Evolutionary conservation across 495 filamentous ascomycete species (phyloP).

Genomic region (Penicillium coprophilum): DNA sequence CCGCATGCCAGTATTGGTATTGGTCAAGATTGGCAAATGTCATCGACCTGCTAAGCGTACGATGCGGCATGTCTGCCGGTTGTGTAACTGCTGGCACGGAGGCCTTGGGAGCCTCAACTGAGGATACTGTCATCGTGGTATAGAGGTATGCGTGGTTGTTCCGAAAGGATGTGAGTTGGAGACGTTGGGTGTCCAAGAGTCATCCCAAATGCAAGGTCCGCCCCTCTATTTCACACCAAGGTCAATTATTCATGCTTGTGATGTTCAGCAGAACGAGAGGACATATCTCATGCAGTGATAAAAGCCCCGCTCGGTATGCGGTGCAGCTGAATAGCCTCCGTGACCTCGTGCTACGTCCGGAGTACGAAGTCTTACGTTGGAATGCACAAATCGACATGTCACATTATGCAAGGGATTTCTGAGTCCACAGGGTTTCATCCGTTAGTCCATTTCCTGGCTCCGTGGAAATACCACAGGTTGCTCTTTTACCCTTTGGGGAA

Average conservation of each 20-base stretch:
- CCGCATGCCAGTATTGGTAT: slow-evolving; percentile 14
- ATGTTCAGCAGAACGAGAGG: neutral
- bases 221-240: neutral
- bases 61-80: neutral
- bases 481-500: neutral
- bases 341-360: neutral
- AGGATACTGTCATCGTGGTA: neutral
- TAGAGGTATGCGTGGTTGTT: neutral
- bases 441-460: no score
- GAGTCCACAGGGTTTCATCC: neutral
- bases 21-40: slow-evolving; percentile 10
- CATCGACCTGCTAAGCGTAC: slow-evolving; percentile 1
- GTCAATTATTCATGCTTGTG: neutral
- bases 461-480: neutral
- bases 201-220: neutral
- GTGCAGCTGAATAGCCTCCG: neutral
- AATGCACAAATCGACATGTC: neutral
- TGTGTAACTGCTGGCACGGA: neutral
- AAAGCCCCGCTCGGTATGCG: neutral
- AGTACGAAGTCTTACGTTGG: neutral
- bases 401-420: neutral
- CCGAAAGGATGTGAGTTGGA: neutral
- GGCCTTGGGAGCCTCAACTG: neutral
- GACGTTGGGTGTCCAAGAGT: neutral
- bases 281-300: neutral